Percentiles rank a stretch among this genome's conserved stretches.
Evolutionary conservation across 139 green algal genomes (phyloP).

Genomic region (Choricystis sp.): DNA sequence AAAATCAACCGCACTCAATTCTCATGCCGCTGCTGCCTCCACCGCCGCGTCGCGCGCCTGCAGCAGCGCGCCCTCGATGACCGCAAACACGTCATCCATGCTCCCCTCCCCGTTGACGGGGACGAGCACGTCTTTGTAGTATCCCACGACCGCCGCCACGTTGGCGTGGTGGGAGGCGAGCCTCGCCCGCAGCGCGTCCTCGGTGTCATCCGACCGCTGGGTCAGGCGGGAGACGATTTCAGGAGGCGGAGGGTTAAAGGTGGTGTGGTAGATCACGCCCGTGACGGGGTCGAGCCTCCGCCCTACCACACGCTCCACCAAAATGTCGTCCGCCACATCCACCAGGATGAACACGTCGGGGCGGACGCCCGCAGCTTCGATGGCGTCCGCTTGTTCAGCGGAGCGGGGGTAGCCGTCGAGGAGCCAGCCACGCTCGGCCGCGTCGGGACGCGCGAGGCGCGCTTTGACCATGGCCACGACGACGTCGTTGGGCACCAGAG

Average conservation of each 20-base stretch:
- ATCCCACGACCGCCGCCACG: slow-evolving; percentile 55
- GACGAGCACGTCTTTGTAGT: slow-evolving; percentile 56
- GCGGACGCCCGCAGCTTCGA: slow-evolving; percentile 75
- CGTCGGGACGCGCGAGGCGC: slow-evolving; percentile 33
- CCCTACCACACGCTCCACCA: slow-evolving; percentile 89
- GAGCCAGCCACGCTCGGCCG: slow-evolving; percentile 68
- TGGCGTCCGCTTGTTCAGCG: slow-evolving; percentile 77
- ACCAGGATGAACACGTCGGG: slow-evolving; percentile 87
- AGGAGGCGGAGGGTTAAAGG: slow-evolving; percentile 68
- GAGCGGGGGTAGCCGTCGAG: slow-evolving; percentile 93
- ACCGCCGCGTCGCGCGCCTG: no score
- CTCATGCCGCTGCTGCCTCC: no score
- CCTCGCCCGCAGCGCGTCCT: slow-evolving; percentile 66
- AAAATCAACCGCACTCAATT: no score
- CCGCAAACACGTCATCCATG: slow-evolving; percentile 60
- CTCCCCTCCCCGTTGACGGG: slow-evolving; percentile 51
- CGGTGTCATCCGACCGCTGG: slow-evolving; percentile 81
- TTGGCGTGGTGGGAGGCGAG: slow-evolving; percentile 61
- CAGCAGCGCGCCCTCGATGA: slow-evolving; percentile 33
- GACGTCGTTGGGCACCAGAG: slow-evolving; percentile 86
- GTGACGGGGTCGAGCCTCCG: slow-evolving; percentile 83
- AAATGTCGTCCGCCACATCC: slow-evolving; percentile 79
- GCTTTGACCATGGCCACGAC: slow-evolving; percentile 85
- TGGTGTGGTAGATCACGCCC: slow-evolving; percentile 83
- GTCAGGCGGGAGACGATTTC: slow-evolving; percentile 50